Base-by-base conservation (phyloP, 202 grass and related monocot species). In the Alloteropsis angusta region DNA sequence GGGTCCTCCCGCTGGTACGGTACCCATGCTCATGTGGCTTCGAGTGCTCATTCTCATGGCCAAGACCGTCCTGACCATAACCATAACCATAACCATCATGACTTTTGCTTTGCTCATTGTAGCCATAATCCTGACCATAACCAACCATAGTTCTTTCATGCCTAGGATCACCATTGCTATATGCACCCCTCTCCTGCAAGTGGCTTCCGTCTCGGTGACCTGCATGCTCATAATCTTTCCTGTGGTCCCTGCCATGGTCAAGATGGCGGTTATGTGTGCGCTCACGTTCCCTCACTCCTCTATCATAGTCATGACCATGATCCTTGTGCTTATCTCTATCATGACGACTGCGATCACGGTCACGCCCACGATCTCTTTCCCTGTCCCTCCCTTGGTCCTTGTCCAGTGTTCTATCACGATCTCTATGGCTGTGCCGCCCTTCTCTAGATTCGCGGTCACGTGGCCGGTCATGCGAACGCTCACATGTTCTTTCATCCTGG, bases 371-470 rank as follows among this genome's bases (percentile, higher is more conserved):
- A 6, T 90, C 85, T 77, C 79, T 83, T 38, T 92, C 92, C 5
- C 81, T 50, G 25, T 82, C 87, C 72, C 79, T 52, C 88, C 65
- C 19, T 85, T 23, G 53, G 53, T 56, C 74, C 73, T 71, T 90
- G 6, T 82, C 85, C 28, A 73, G 65, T 56, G 86, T 70, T 19
- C 75, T 68, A 9, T 89, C 92, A 58, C 74, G 60, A 28, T 90
- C 90, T 50, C 82, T 85, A 46, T 61, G 61, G 65, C 82, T 82
- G 59, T 84, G 82, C 56, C 74, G 74, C 68, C 85, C 82, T 71
- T 93, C 90, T 80, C 85, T 85, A 22, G 78, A 66, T 88, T 88
- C 85, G 71, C 69, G 74, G 38, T 84, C 93, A 68, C 85, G 87
- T 19, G 42, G 46, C 18, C 83, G 67, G n/a, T 86, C 90, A 74